Percentiles rank a stretch among this genome's conserved stretches.
These are phyloP conservation scores for Alternaria arborescens DNA, from an alignment of 2,329 filamentous ascomycete species.

Conservation along the genomic window DNA sequence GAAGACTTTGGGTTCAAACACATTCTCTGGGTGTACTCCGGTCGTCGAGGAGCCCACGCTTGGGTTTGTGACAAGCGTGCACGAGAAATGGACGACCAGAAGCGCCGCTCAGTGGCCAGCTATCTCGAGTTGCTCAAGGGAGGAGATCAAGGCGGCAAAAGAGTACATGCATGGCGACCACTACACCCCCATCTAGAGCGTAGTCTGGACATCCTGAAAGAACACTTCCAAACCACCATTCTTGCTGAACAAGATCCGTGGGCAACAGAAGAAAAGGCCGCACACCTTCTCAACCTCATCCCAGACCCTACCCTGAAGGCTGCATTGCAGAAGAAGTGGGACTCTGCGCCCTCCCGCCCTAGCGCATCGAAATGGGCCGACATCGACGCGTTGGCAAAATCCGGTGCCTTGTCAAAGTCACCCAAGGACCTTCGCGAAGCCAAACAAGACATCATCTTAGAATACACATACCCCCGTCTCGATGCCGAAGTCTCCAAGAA, in stretches of 20 bases:
- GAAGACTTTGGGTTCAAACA: constrained; percentile 98
- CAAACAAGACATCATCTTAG: constrained; percentile 94
- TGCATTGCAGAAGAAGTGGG: constrained; percentile 89
- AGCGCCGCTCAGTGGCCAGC: constrained; percentile 82
- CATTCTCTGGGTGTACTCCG: constrained; percentile 98
- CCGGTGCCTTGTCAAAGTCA: constrained; percentile 77
- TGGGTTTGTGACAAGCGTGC: constrained; percentile 96
- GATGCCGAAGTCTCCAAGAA: constrained; percentile 98
- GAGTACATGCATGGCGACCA: constrained; percentile 82
- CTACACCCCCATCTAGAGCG: constrained; percentile 89
- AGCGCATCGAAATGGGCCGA: constrained; percentile 91
- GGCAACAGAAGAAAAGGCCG: constrained; percentile 70
- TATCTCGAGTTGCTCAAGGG: constrained; percentile 93
- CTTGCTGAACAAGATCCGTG: constrained; percentile 89
- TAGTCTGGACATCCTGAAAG: constrained; percentile 83
- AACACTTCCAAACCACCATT: constrained; percentile 84
- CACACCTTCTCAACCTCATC: constrained; percentile 82
- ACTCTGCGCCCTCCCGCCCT: constrained; percentile 77
- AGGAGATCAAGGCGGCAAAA: constrained; percentile 84
- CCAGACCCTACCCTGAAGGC: constrained; percentile 81
- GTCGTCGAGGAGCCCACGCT: constrained; percentile 93
- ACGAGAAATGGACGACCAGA: constrained; percentile 83
- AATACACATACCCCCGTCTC: constrained; percentile 96
- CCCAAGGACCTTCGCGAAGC: constrained; percentile 79
- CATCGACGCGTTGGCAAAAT: constrained; percentile 85